A percentile compares a stretch with the other conserved stretches of the same genome.
phyloP scores from a whole-genome alignment of 1,284 basidiomycete genomes.

The Puccinia hordei region DNA sequence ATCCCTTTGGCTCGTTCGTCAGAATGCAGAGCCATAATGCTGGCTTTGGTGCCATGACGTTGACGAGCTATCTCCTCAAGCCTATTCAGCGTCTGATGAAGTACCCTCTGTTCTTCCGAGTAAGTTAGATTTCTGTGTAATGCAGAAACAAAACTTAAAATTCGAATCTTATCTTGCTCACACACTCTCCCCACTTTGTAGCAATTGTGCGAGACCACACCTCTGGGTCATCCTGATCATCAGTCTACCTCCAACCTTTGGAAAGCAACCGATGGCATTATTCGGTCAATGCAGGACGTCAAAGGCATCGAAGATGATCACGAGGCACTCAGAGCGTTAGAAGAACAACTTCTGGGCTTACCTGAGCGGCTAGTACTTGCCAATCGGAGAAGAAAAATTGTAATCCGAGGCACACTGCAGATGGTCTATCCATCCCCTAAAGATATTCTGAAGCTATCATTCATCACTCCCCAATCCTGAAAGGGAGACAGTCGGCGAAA shows the following conservation, averaged over 20 bases:
- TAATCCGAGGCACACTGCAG: constrained; percentile 68
- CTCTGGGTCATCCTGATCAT: constrained; percentile 70
- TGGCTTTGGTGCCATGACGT: constrained; percentile 69
- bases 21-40: constrained; percentile 70
- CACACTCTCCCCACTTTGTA: constrained; percentile 64
- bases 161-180: constrained; percentile 60
- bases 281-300: constrained; percentile 77
- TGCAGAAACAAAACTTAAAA: constrained; percentile 57
- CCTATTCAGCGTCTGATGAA: constrained; percentile 73
- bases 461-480: neutral
- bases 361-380: constrained; percentile 66
- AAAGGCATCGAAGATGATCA: constrained; percentile 84
- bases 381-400: constrained; percentile 71
- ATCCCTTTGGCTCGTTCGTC: constrained; percentile 80
- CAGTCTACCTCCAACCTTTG: constrained; percentile 69
- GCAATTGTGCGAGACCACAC: constrained; percentile 71
- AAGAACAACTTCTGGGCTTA: constrained; percentile 66
- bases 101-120: constrained; percentile 74
- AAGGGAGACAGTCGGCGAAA: neutral
- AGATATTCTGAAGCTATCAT: constrained; percentile 51
- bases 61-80: constrained; percentile 72
- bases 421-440: constrained; percentile 58
- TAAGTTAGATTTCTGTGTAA: constrained; percentile 61
- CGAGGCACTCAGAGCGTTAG: constrained; percentile 65
- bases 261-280: constrained; percentile 69